Percentiles rank a stretch among this genome's conserved stretches.
Conservation (phyloP, 2,329 filamentous ascomycete species). For the Claviceps spartinae region DNA sequence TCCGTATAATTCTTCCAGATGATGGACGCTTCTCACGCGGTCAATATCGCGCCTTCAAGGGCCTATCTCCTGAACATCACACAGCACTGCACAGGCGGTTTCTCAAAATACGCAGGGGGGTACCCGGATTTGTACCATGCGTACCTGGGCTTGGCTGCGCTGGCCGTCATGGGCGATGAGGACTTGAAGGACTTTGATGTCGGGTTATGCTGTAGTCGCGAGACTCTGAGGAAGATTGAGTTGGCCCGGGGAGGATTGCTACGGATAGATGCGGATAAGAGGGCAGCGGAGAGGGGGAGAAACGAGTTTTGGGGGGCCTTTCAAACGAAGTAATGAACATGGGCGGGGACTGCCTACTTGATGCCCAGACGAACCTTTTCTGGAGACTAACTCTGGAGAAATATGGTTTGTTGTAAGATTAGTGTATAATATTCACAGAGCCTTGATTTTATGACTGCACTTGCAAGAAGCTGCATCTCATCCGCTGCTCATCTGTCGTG, state of each 20-base stretch:
- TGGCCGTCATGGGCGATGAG: slow-evolving; percentile 59
- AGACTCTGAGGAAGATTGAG: slow-evolving; percentile 37
- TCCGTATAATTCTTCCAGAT: slow-evolving; percentile 28
- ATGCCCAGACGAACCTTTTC: background rate
- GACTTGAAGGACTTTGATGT: slow-evolving; percentile 61
- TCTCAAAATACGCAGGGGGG: slow-evolving; percentile 56
- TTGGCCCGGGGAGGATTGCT: slow-evolving; percentile 29
- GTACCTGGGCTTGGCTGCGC: slow-evolving; percentile 70
- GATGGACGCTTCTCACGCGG: slow-evolving; percentile 41
- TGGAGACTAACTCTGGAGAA: background rate
- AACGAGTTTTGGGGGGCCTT: slow-evolving; percentile 12
- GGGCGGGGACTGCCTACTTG: background rate
- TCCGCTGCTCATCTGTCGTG: background rate
- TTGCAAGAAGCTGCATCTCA: background rate
- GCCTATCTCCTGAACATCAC: slow-evolving; percentile 73
- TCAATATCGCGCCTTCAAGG: slow-evolving; percentile 48
- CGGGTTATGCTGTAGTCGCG: slow-evolving; percentile 58
- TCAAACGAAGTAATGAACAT: background rate
- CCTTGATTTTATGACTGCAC: background rate
- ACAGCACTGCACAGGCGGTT: slow-evolving; percentile 74
- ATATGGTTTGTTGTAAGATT: background rate
- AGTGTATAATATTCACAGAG: background rate
- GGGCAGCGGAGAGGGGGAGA: background rate
- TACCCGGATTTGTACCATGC: slow-evolving; percentile 76
- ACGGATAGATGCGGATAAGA: background rate